Evolutionary conservation across 169 alveolate genomes (phyloP), one percentile per base, ranked within the genome.

Genomic region (Plasmodium blacklocki): DNA sequence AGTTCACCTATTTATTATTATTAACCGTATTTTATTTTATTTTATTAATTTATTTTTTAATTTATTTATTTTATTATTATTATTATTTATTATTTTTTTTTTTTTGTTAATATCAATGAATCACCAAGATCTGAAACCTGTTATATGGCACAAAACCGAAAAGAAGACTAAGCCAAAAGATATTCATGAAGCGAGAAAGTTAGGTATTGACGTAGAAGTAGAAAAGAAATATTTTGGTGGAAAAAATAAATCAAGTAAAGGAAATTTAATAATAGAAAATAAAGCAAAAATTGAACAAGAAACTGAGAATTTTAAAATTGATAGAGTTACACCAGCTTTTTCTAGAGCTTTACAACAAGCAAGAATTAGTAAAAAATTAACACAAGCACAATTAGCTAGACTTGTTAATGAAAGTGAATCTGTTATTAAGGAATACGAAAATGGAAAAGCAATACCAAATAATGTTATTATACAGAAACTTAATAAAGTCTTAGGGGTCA

Each of bases 331-430:
- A 14, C 93, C 89, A 45, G 93, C 86, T 11, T 94, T 94, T 76
- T 88, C 95, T 11, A 88, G 92, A 67, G 96, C 96, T 58, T 66
- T 94, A 26, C 96, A 94, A 83, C 92, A 93, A 93, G 96, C 96
- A 7, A 73, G 96, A 49, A 50, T 91, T 62, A 93, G 74, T 11
- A 93, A 93, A 72, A 91, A 72, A 23, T 72, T 73, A 72, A 85
- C 87, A n/a, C 87, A 85, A 63, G 85, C 83, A 14, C 90, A 91
- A 70, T 93, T 94, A 54, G 96, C 96, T 26, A 72, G 95, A 29
- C 78, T 88, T 15, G 93, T 94, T 23, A 70, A 70, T 70, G 78
- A 29, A 29, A 29, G 39, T 29, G 96, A 94, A 60, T 45, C 94
- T 12, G 88, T 88, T 9, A 88, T 94, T 15, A 94, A 92, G 74